Percentiles rank a stretch among this genome's conserved stretches.
These are phyloP conservation scores for Roridomyces roridus DNA, from an alignment of 768 basidiomycete species.

Conservation along the genomic window DNA sequence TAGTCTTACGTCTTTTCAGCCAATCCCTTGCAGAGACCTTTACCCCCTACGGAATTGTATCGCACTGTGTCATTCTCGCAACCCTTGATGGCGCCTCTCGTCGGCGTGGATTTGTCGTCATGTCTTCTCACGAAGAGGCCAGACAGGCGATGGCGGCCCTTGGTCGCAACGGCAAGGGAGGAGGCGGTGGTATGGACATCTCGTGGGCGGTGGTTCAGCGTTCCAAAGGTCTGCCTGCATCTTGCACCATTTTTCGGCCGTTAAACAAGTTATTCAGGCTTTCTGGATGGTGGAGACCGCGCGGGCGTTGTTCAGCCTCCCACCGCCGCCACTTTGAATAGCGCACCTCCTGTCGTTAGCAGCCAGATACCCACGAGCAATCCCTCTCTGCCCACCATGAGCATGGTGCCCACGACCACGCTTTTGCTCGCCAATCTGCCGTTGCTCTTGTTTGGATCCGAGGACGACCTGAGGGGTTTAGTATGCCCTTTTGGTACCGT, in stretches of 20 bases:
- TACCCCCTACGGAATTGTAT: slow-evolving; percentile 67
- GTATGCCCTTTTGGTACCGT: slow-evolving; percentile 25
- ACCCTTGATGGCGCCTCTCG: slow-evolving; percentile 86
- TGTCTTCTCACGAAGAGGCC: slow-evolving; percentile 77
- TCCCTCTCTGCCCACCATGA: slow-evolving; percentile 35
- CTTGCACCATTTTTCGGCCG: background rate
- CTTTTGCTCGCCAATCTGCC: slow-evolving; percentile 22
- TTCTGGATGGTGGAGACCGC: slow-evolving; percentile 84
- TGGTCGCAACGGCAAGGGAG: slow-evolving; percentile 73
- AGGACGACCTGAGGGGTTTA: slow-evolving; percentile 23
- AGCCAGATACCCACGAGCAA: slow-evolving; percentile 31
- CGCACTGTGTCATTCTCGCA: slow-evolving; percentile 81
- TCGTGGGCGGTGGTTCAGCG: slow-evolving; percentile 91
- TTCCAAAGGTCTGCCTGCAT: slow-evolving; percentile 63
- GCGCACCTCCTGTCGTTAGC: slow-evolving; percentile 29
- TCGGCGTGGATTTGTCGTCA: slow-evolving; percentile 83
- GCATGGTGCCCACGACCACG: slow-evolving; percentile 48
- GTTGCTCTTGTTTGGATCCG: slow-evolving; percentile 20
- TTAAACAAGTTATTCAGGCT: slow-evolving; percentile 50
- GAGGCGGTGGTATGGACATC: slow-evolving; percentile 58
- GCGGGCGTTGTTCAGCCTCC: slow-evolving; percentile 63
- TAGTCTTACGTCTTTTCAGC: background rate
- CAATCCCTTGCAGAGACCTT: slow-evolving; percentile 61
- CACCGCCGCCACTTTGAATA: slow-evolving; percentile 36
- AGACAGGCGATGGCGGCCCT: slow-evolving; percentile 68